Conservation (phyloP, 1,284 basidiomycete genomes). For the Pisolithus thermaeus region DNA sequence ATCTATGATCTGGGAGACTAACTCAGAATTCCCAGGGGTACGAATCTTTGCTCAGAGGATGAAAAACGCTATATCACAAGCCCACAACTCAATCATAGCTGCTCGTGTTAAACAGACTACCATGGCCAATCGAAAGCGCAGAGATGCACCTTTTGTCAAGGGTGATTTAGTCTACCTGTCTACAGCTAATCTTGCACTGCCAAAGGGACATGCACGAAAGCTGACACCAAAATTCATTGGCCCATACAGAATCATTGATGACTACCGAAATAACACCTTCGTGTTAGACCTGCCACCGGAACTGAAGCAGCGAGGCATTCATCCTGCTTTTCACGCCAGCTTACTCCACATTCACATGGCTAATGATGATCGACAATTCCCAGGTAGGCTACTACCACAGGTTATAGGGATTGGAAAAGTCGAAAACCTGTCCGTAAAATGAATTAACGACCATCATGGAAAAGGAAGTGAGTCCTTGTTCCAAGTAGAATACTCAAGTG, state of each 20-base stretch:
- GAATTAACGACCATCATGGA: too few relatives aligned
- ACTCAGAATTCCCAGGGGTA: constrained; percentile 19
- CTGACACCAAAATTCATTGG: constrained; percentile 32
- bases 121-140: constrained; percentile 19
- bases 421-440: constrained; percentile 7
- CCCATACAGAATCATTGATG: constrained; percentile 23
- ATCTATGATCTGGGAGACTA: constrained; percentile 25
- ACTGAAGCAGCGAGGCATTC: constrained; percentile 24
- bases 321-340: constrained; percentile 6
- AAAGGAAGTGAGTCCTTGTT: too few relatives aligned
- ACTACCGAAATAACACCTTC: constrained; percentile 27
- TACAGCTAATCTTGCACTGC: constrained; percentile 30
- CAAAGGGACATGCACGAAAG: constrained; percentile 26
- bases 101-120: constrained; percentile 26
- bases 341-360: too few relatives aligned
- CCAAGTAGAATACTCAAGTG: too few relatives aligned
- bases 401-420: too few relatives aligned
- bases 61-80: constrained; percentile 17
- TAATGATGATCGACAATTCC: too few relatives aligned
- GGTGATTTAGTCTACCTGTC: constrained; percentile 31
- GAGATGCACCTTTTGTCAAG: constrained; percentile 11
- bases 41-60: constrained; percentile 18
- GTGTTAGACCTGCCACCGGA: constrained; percentile 22
- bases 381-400: too few relatives aligned
- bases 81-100: constrained; percentile 27